Conservation (phyloP, 192 early-diverging fungal species). For the Coemansia sp. region DNA sequence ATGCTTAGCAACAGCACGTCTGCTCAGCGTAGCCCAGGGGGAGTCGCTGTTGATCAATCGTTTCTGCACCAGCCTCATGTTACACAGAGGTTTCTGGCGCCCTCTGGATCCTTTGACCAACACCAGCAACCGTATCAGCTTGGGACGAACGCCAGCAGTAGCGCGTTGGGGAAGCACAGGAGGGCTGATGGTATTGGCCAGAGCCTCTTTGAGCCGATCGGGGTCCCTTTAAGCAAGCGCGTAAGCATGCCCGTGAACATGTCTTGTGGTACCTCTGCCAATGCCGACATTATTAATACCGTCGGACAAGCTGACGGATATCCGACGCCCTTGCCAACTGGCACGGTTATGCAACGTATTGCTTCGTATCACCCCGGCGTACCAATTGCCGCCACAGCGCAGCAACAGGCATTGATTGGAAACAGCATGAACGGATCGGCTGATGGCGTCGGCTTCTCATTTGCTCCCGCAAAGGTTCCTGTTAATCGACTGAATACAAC, state of each 20-base stretch:
- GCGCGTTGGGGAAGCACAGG: constrained; percentile 32
- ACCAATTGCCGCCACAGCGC: neutral
- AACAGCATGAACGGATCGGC: neutral
- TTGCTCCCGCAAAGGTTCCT: constrained; percentile 9
- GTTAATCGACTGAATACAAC: constrained; percentile 20
- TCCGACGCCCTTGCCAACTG: constrained; percentile 21
- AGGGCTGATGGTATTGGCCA: constrained; percentile 14
- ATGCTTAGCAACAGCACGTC: neutral
- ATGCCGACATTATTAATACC: neutral
- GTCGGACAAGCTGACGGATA: neutral
- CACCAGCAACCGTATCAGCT: neutral
- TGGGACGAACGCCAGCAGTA: neutral
- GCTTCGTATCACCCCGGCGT: constrained; percentile 36
- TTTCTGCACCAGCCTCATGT: neutral
- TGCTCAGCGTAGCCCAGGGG: neutral
- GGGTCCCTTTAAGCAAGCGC: constrained; percentile 43
- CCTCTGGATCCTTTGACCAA: neutral
- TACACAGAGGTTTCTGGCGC: neutral
- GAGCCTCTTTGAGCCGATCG: constrained; percentile 14
- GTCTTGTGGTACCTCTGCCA: neutral
- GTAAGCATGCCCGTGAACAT: constrained; percentile 39
- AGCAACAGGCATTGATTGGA: neutral
- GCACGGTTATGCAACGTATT: constrained; percentile 38
- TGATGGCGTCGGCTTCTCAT: neutral
- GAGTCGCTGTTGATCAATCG: neutral